A percentile compares a stretch with the other conserved stretches of the same genome.
phyloP scores from a whole-genome alignment of 495 filamentous ascomycete genomes.

The Cercophora samala region DNA sequence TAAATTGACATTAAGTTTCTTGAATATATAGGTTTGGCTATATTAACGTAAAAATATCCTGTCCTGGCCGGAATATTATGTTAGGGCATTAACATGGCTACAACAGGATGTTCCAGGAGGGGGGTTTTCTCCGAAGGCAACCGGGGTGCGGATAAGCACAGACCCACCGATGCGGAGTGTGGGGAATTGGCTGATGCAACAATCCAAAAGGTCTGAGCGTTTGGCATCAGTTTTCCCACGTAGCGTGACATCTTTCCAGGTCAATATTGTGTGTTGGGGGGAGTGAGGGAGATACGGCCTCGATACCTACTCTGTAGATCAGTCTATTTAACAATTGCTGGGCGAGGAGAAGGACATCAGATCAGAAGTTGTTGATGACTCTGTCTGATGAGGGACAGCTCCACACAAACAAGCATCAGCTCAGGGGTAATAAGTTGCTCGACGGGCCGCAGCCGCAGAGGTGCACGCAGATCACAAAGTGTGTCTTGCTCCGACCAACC shows the following conservation, averaged over 20 bases:
- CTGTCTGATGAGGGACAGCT: not conserved
- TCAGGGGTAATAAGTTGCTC: not conserved
- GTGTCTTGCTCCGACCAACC: not conserved
- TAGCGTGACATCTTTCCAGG: not conserved
- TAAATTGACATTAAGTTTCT: no score
- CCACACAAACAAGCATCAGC: not conserved
- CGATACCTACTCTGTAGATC: no score
- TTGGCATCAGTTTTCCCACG: not conserved
- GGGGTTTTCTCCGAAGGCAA: not conserved
- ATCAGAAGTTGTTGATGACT: not conserved
- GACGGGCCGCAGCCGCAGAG: conserved; percentile 11
- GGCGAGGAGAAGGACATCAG: not conserved
- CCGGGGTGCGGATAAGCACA: not conserved
- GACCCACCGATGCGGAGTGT: not conserved
- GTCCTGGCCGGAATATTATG: no score
- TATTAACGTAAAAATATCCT: no score
- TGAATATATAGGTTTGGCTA: no score
- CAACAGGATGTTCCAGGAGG: no score
- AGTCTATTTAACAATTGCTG: not conserved
- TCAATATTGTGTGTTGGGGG: not conserved
- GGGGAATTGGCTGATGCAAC: conserved; percentile 2
- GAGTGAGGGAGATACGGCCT: not conserved
- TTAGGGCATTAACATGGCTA: no score
- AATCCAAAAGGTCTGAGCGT: conserved; percentile 1
- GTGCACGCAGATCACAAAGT: conserved; percentile 5